These are phyloP conservation scores for Plasmodium vinckei DNA, from an alignment of 169 alveolate species.

Conservation along the genomic window DNA sequence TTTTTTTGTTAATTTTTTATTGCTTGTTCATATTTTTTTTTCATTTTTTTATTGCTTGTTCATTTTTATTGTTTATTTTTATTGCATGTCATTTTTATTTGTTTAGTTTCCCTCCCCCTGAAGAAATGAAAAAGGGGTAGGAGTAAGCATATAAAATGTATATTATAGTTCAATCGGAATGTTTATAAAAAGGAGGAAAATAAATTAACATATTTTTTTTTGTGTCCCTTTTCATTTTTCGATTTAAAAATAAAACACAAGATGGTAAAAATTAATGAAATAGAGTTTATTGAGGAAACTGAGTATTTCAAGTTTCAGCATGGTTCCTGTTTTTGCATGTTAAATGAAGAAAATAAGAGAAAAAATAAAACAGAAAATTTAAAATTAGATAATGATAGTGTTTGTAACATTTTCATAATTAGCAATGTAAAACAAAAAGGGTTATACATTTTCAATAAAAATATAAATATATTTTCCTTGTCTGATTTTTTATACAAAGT, in stretches of 20 bases:
- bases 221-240: background rate
- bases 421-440: slow-evolving; percentile 71
- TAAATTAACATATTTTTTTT: too few species aligned
- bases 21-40: too few species aligned
- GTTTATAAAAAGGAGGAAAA: too few species aligned
- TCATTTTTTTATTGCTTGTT: too few species aligned
- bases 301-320: slow-evolving; percentile 75
- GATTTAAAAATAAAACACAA: background rate
- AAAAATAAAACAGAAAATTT: slow-evolving; percentile 1
- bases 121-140: too few species aligned
- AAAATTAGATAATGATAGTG: slow-evolving; percentile 6
- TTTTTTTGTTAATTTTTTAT: too few species aligned
- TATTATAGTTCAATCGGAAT: too few species aligned
- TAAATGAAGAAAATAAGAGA: slow-evolving; percentile 45
- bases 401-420: slow-evolving; percentile 29
- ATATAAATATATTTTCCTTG: slow-evolving; percentile 40
- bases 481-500: slow-evolving; percentile 72
- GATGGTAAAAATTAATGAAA: slow-evolving; percentile 72
- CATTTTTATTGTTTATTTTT: too few species aligned
- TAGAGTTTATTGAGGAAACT: slow-evolving; percentile 70
- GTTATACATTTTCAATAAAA: slow-evolving; percentile 29
- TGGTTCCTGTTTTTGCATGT: slow-evolving; percentile 61
- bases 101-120: too few species aligned
- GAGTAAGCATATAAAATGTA: too few species aligned
- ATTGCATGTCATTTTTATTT: too few species aligned